phyloP scores from a whole-genome alignment of 225 moss, liverwort and hornwort species.

The Marchantia polymorpha region DNA sequence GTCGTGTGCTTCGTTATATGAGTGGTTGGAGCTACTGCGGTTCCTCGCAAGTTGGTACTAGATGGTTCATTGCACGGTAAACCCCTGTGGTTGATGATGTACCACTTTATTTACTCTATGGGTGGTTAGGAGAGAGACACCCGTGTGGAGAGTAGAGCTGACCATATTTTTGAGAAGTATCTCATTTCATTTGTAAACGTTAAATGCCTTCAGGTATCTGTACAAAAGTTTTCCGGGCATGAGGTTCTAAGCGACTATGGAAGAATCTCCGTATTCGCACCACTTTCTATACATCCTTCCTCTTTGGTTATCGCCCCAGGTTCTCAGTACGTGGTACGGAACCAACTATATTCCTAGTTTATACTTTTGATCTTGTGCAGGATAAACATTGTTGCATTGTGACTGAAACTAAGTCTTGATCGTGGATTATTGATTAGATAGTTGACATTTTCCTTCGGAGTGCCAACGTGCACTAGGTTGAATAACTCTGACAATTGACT shows the following conservation, averaged over 20 bases:
- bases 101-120: too few species aligned
- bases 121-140: too few species aligned
- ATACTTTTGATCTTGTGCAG: background rate
- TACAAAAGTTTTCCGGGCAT: slow-evolving; percentile 68
- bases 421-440: background rate
- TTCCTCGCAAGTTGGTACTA: too few species aligned
- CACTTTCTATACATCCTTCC: slow-evolving; percentile 81
- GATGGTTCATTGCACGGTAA: too few species aligned
- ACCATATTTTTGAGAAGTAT: background rate
- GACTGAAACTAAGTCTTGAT: background rate
- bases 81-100: too few species aligned
- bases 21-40: too few species aligned
- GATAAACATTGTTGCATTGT: background rate
- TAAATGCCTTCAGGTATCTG: slow-evolving; percentile 55
- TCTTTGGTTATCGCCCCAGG: slow-evolving; percentile 80
- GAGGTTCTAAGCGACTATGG: slow-evolving; percentile 84
- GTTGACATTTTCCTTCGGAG: background rate
- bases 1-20: too few species aligned
- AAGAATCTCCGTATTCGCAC: slow-evolving; percentile 78
- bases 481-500: background rate
- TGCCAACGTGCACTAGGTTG: background rate
- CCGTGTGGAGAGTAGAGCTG: too few species aligned
- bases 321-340: slow-evolving; percentile 65
- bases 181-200: background rate
- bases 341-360: background rate